Conservation (phyloP, 129 eudicot genomes). For the Escallonia herrerae region DNA sequence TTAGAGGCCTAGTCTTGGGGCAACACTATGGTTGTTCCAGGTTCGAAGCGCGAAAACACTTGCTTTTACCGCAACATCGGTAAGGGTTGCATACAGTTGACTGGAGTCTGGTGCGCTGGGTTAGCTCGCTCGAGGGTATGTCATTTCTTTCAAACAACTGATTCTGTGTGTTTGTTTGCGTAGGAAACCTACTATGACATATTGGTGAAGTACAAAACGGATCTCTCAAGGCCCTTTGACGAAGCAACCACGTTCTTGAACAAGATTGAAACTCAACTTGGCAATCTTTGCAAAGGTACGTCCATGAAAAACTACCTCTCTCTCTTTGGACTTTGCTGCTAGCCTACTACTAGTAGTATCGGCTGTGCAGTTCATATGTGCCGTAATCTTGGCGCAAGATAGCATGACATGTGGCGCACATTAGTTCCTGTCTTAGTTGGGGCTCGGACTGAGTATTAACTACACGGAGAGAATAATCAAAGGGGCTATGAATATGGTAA, state of each 20-base stretch:
- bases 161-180: background rate
- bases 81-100: too few relatives aligned
- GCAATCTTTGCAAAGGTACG: conserved; percentile 71
- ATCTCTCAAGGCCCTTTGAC: conserved; percentile 89
- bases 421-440: conserved; percentile 8
- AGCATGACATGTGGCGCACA: conserved; percentile 13
- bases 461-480: conserved; percentile 3
- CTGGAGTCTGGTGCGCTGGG: too few relatives aligned
- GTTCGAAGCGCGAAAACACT: background rate
- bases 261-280: conserved; percentile 69
- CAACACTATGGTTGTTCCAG: background rate
- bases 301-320: conserved; percentile 1
- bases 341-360: too few relatives aligned
- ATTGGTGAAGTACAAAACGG: conserved; percentile 76
- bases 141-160: too few relatives aligned
- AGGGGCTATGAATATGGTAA: background rate
- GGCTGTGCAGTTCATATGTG: background rate
- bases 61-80: background rate
- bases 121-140: too few relatives aligned
- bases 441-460: too few relatives aligned
- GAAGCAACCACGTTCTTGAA: conserved; percentile 82
- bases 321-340: too few relatives aligned
- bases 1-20: background rate
- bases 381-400: conserved; percentile 14
- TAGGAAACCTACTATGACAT: conserved; percentile 83